phyloP scores from a whole-genome alignment of 2,329 filamentous ascomycete species.

The Aspergillus puulaauensis region DNA sequence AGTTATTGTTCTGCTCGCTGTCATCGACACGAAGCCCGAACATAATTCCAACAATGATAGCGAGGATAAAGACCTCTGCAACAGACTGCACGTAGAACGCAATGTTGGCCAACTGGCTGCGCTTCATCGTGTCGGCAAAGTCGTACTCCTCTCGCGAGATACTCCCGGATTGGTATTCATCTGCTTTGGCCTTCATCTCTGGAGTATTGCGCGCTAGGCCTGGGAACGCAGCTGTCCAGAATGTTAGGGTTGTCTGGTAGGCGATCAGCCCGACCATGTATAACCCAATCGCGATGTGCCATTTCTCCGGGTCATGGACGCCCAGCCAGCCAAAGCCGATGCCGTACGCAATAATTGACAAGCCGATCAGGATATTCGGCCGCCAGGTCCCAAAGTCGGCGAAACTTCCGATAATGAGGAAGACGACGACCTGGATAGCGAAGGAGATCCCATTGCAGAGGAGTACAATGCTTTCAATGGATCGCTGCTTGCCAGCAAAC shows the following conservation, averaged over 20 bases:
- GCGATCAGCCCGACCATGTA: slow-evolving; percentile 67
- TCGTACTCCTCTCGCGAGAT: slow-evolving; percentile 63
- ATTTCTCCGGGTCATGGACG: slow-evolving; percentile 60
- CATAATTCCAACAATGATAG: slow-evolving; percentile 64
- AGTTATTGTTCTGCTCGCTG: slow-evolving; percentile 62
- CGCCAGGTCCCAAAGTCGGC: slow-evolving; percentile 66
- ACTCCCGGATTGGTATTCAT: slow-evolving; percentile 49
- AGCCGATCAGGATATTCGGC: slow-evolving; percentile 61
- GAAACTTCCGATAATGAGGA: slow-evolving; percentile 48
- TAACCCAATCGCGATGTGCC: slow-evolving; percentile 60
- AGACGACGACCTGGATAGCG: slow-evolving; percentile 60
- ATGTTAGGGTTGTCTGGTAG: slow-evolving; percentile 67
- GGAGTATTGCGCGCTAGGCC: slow-evolving; percentile 56
- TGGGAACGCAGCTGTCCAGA: slow-evolving; percentile 67
- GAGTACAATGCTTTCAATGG: slow-evolving; percentile 66
- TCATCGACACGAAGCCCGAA: slow-evolving; percentile 61
- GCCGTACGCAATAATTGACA: slow-evolving; percentile 61
- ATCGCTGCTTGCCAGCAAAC: slow-evolving; percentile 58
- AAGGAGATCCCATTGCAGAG: slow-evolving; percentile 68
- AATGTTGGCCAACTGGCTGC: slow-evolving; percentile 63
- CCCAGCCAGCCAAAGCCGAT: slow-evolving; percentile 68
- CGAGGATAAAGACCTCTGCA: slow-evolving; percentile 62
- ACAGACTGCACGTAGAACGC: slow-evolving; percentile 65
- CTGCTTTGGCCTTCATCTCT: slow-evolving; percentile 51
- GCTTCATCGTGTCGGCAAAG: slow-evolving; percentile 60